Conservation (phyloP, 768 basidiomycete species). For the Myochromella boudieri region DNA sequence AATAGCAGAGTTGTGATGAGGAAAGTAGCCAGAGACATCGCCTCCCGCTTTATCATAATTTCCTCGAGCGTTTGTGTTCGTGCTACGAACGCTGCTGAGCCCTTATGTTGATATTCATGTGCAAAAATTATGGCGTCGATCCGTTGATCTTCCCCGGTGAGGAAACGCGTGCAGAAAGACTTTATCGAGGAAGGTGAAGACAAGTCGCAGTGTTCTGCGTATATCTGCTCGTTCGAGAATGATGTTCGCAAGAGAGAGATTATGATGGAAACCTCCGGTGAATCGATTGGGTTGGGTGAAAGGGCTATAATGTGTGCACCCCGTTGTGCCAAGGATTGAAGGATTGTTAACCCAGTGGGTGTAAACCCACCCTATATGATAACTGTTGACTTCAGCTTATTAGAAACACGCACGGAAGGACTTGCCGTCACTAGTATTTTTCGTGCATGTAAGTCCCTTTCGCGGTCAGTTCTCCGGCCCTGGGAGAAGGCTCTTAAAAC, state of each 20-base stretch:
- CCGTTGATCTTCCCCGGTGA: slow-evolving; percentile 61
- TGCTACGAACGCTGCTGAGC: slow-evolving; percentile 36
- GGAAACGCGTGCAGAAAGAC: slow-evolving; percentile 66
- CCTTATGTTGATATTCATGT: slow-evolving; percentile 74
- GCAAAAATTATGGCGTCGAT: slow-evolving; percentile 79
- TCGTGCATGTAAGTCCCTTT: slow-evolving; percentile 74
- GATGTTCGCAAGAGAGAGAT: slow-evolving; percentile 65
- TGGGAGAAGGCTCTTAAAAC: slow-evolving; percentile 62
- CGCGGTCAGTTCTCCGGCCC: slow-evolving; percentile 68
- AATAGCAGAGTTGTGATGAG: slow-evolving; percentile 77
- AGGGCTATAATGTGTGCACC: slow-evolving; percentile 83
- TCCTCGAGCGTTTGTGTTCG: slow-evolving; percentile 16
- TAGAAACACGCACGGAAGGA: slow-evolving; percentile 5
- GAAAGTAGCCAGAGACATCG: slow-evolving; percentile 67
- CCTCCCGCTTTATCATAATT: slow-evolving; percentile 41
- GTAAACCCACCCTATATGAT: slow-evolving; percentile 68
- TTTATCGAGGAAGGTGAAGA: slow-evolving; percentile 64
- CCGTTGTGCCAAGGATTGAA: slow-evolving; percentile 65
- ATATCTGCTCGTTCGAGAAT: slow-evolving; percentile 75
- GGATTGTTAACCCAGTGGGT: slow-evolving; percentile 64
- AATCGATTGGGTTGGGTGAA: slow-evolving; percentile 56
- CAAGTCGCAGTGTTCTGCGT: slow-evolving; percentile 77
- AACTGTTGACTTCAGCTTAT: slow-evolving; percentile 6
- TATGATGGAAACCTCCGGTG: slow-evolving; percentile 55
- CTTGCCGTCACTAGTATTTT: slow-evolving; percentile 70